These are phyloP conservation scores for Hymenoscyphus albidus DNA, from an alignment of 2,329 filamentous ascomycete genomes.

Conservation along the genomic window DNA sequence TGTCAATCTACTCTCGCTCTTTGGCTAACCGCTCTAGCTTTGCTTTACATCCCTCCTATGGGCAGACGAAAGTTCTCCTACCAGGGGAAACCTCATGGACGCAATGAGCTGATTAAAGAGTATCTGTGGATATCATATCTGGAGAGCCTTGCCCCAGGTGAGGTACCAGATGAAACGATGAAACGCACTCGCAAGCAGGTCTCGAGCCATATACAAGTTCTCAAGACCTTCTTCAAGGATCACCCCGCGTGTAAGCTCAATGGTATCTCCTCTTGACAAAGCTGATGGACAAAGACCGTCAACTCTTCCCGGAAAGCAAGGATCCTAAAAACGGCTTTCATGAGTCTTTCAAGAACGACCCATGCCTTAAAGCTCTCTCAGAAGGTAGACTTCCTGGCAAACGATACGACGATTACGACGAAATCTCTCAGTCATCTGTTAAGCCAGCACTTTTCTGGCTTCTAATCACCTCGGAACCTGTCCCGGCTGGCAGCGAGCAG, in stretches of 20 bases:
- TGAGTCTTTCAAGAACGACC: slow-evolving; percentile 61
- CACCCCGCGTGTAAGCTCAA: slow-evolving; percentile 57
- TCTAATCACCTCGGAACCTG: slow-evolving; percentile 24
- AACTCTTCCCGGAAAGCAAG: slow-evolving; percentile 54
- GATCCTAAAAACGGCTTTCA: slow-evolving; percentile 51
- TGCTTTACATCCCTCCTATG: slow-evolving; percentile 63
- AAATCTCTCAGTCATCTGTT: slow-evolving; percentile 17
- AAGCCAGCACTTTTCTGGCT: slow-evolving; percentile 30
- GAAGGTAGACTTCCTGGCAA: slow-evolving; percentile 37
- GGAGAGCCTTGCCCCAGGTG: slow-evolving; percentile 42
- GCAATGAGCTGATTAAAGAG: slow-evolving; percentile 67
- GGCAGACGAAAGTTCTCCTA: slow-evolving; percentile 64
- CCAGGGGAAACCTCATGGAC: slow-evolving; percentile 59
- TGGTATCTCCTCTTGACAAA: slow-evolving; percentile 11
- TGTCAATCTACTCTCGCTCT: not conserved
- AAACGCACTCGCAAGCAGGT: slow-evolving; percentile 56
- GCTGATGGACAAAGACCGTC: slow-evolving; percentile 36
- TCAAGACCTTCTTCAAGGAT: slow-evolving; percentile 62
- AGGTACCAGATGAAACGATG: slow-evolving; percentile 44
- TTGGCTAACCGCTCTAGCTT: slow-evolving; percentile 43
- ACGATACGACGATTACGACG: slow-evolving; percentile 22
- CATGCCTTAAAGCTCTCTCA: slow-evolving; percentile 58
- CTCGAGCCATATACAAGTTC: slow-evolving; percentile 67
- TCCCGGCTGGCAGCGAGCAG: slow-evolving; percentile 23
- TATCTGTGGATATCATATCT: slow-evolving; percentile 56